phyloP scores from a whole-genome alignment of 352 stramenopile species.

The Nothophytophthora sp. region DNA sequence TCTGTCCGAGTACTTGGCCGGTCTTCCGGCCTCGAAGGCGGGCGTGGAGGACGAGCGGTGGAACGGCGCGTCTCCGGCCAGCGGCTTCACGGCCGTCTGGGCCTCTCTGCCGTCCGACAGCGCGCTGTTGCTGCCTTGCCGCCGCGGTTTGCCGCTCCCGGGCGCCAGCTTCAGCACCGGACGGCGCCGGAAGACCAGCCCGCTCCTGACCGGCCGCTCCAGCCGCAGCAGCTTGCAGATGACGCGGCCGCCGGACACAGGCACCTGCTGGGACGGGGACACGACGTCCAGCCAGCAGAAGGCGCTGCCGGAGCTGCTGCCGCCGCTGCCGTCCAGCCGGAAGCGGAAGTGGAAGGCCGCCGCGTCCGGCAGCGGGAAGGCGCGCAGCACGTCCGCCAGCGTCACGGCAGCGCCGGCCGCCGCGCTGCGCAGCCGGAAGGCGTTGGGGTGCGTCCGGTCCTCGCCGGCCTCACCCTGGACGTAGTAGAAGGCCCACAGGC shows the following conservation, averaged over 20 bases:
- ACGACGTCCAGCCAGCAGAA: slow-evolving; percentile 86
- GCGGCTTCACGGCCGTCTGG: slow-evolving; percentile 12
- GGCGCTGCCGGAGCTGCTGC: too few relatives aligned
- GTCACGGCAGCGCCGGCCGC: slow-evolving; percentile 49
- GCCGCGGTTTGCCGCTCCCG: slow-evolving; percentile 23
- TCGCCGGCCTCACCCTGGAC: slow-evolving; percentile 87
- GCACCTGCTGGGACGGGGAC: slow-evolving; percentile 58
- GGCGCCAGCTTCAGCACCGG: slow-evolving; percentile 67
- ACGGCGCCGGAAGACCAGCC: slow-evolving; percentile 74
- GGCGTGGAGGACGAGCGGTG: slow-evolving; percentile 46
- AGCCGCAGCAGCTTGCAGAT: slow-evolving; percentile 86
- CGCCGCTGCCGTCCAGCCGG: slow-evolving; percentile 64
- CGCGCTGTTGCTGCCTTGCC: slow-evolving; percentile 14
- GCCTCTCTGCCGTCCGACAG: slow-evolving; percentile 22
- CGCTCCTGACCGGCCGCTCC: slow-evolving; percentile 46
- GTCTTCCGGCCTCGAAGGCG: slow-evolving; percentile 50
- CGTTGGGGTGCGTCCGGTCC: slow-evolving; percentile 81
- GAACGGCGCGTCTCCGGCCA: slow-evolving; percentile 25
- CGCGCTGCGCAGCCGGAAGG: slow-evolving; percentile 44
- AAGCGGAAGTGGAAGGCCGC: slow-evolving; percentile 84
- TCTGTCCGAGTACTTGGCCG: slow-evolving; percentile 70
- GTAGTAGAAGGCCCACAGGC: slow-evolving; percentile 87
- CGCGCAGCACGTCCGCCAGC: slow-evolving; percentile 63
- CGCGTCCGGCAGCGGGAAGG: slow-evolving; percentile 60
- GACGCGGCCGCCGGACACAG: slow-evolving; percentile 70